These are phyloP conservation scores for Phytomonas sp. DNA, from an alignment of 208 protist species.

Conservation along the genomic window DNA sequence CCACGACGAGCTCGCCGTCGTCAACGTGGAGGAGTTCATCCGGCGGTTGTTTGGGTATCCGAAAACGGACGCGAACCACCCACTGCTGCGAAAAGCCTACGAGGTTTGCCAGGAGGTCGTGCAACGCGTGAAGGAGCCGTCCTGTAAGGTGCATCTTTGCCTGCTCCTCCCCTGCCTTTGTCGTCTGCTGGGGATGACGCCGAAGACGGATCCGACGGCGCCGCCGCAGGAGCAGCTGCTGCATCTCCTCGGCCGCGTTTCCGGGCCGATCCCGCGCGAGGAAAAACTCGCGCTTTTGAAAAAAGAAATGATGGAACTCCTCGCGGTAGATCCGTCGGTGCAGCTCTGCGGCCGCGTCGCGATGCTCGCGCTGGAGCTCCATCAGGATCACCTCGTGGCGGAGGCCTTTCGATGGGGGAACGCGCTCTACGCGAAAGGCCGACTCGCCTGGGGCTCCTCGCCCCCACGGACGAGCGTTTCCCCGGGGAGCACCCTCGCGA, in stretches of 20 bases:
- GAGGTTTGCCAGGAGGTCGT: conserved; percentile 47
- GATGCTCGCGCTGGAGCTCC: conserved; percentile 33
- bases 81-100: conserved; percentile 37
- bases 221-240: conserved; percentile 75
- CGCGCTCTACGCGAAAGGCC: conserved; percentile 50
- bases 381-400: conserved; percentile 50
- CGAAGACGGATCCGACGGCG: conserved; percentile 16
- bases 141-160: conserved; percentile 39
- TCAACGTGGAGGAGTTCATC: background rate
- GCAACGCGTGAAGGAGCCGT: conserved; percentile 24
- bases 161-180: conserved; percentile 45
- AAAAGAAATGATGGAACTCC: conserved; percentile 40
- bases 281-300: conserved; percentile 39
- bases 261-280: conserved; percentile 20
- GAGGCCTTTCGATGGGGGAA: conserved; percentile 66
- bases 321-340: conserved; percentile 56
- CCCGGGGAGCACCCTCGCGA: background rate
- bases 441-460: conserved; percentile 60
- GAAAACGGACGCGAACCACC: conserved; percentile 28
- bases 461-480: background rate
- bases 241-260: conserved; percentile 38
- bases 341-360: conserved; percentile 72
- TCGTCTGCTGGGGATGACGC: conserved; percentile 24
- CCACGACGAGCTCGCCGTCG: background rate
- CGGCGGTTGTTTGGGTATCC: conserved; percentile 15